phyloP scores from a whole-genome alignment of 2,329 filamentous ascomycete species.

The Shiraia sp. region DNA sequence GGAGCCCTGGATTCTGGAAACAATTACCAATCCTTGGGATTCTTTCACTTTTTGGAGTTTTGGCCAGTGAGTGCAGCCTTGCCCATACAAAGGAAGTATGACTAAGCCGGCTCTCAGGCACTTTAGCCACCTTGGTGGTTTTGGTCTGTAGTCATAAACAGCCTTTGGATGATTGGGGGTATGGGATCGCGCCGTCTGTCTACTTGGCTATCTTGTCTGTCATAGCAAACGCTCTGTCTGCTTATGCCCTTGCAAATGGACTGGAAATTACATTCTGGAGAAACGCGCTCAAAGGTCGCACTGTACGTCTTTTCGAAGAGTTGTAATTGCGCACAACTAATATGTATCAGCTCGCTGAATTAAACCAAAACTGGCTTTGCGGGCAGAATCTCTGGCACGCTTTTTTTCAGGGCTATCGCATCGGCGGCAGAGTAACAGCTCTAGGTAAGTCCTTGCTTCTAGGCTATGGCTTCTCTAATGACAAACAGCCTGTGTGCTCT shows the following conservation, averaged over 20 bases:
- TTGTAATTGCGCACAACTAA: neutral
- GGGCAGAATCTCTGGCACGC: conserved; percentile 3
- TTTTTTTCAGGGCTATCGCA: neutral
- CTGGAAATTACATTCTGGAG: conserved; percentile 4
- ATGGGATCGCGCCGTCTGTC: conserved; percentile 1
- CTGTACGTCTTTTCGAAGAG: neutral
- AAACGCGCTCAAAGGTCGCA: conserved; percentile 2
- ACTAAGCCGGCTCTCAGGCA: neutral
- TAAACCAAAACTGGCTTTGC: conserved; percentile 6
- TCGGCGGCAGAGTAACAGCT: conserved; percentile 3
- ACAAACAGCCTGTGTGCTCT: neutral
- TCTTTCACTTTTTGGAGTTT: neutral
- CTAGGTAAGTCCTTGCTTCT: neutral
- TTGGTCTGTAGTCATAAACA: neutral
- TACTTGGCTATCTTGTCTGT: conserved; percentile 5
- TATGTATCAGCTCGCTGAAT: neutral
- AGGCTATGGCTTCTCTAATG: neutral
- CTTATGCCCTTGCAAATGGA: conserved; percentile 3
- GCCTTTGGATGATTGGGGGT: conserved; percentile 1
- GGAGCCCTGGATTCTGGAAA: conserved; percentile 3
- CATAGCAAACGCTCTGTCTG: conserved; percentile 4
- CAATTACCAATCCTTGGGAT: conserved; percentile 1
- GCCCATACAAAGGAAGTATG: neutral
- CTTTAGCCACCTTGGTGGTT: conserved; percentile 1
- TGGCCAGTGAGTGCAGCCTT: neutral